Conservation (phyloP, 352 stramenopile genomes). For the Pilasporangium apinafurcum region DNA sequence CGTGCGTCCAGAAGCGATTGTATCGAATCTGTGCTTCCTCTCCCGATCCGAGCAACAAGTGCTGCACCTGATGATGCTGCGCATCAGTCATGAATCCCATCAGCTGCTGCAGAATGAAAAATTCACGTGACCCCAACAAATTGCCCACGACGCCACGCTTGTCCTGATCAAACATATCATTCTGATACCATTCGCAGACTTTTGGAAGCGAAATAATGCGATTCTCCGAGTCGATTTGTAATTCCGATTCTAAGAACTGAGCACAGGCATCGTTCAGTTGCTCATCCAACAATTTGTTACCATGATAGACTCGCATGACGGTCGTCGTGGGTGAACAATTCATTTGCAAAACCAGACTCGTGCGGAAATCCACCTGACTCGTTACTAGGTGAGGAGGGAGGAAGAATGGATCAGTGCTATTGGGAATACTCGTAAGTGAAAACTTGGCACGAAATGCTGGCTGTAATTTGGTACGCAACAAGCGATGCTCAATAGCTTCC, state of each 20-base stretch:
- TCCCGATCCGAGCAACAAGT: slow-evolving; percentile 46
- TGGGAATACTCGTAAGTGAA: slow-evolving; percentile 28
- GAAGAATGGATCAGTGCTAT: slow-evolving; percentile 11
- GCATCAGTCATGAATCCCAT: slow-evolving; percentile 49
- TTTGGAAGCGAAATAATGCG: slow-evolving; percentile 47
- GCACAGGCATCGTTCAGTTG: slow-evolving; percentile 67
- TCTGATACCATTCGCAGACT: slow-evolving; percentile 57
- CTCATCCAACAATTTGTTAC: slow-evolving; percentile 31
- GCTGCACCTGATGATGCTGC: slow-evolving; percentile 45
- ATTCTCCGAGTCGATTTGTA: slow-evolving; percentile 26
- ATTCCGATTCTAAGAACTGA: slow-evolving; percentile 27
- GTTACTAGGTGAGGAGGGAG: slow-evolving; percentile 28
- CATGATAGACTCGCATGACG: slow-evolving; percentile 69
- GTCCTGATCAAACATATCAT: slow-evolving; percentile 9
- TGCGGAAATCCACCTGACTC: slow-evolving; percentile 60
- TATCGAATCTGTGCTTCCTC: slow-evolving; percentile 56
- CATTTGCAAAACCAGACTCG: slow-evolving; percentile 83
- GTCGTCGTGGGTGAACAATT: slow-evolving; percentile 30
- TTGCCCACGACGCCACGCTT: slow-evolving; percentile 5
- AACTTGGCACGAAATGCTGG: slow-evolving; percentile 11
- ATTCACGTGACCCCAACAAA: slow-evolving; percentile 16
- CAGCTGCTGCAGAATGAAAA: slow-evolving; percentile 63
- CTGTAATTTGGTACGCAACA: slow-evolving; percentile 43
- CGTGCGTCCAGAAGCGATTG: slow-evolving; percentile 53
- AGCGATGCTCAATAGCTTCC: slow-evolving; percentile 78